These are phyloP conservation scores for Naganishia sp. DNA, from an alignment of 1,284 basidiomycete species.

Conservation along the genomic window DNA sequence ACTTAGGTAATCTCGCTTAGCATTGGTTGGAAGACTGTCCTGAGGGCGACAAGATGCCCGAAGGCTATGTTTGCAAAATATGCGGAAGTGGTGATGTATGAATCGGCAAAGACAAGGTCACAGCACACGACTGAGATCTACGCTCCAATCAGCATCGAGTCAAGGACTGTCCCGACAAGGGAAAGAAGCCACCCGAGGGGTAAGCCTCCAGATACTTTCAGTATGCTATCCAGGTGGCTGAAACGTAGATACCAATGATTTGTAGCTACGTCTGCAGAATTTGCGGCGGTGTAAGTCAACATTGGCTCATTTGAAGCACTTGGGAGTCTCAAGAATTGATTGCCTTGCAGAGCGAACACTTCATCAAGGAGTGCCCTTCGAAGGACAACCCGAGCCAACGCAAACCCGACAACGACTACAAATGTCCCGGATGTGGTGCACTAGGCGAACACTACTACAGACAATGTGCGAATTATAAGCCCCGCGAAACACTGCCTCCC, in stretches of 20 bases:
- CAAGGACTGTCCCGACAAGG: constrained; percentile 50
- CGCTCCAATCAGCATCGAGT: constrained; percentile 47
- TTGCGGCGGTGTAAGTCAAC: constrained; percentile 38
- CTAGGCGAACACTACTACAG: constrained; percentile 73
- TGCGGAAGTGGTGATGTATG: constrained; percentile 62
- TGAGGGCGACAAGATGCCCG: constrained; percentile 63
- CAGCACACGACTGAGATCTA: constrained; percentile 9
- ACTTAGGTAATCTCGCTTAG: constrained; percentile 51
- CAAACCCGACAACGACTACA: constrained; percentile 62
- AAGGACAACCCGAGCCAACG: constrained; percentile 56
- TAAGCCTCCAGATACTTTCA: constrained; percentile 18
- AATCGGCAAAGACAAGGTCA: not conserved
- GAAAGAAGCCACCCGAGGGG: constrained; percentile 28
- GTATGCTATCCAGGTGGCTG: constrained; percentile 37
- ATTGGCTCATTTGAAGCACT: constrained; percentile 5
- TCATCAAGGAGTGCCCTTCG: constrained; percentile 81
- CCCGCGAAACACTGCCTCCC: constrained; percentile 10
- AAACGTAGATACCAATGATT: not conserved
- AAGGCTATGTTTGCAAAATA: constrained; percentile 80
- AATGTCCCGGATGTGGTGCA: constrained; percentile 83
- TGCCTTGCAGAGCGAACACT: constrained; percentile 66
- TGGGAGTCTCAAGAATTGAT: not conserved
- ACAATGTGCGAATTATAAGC: constrained; percentile 61
- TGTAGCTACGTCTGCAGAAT: constrained; percentile 50
- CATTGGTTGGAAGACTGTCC: constrained; percentile 56